These are phyloP conservation scores for Termitomyces heimii DNA, from an alignment of 768 basidiomycete species.

Conservation along the genomic window DNA sequence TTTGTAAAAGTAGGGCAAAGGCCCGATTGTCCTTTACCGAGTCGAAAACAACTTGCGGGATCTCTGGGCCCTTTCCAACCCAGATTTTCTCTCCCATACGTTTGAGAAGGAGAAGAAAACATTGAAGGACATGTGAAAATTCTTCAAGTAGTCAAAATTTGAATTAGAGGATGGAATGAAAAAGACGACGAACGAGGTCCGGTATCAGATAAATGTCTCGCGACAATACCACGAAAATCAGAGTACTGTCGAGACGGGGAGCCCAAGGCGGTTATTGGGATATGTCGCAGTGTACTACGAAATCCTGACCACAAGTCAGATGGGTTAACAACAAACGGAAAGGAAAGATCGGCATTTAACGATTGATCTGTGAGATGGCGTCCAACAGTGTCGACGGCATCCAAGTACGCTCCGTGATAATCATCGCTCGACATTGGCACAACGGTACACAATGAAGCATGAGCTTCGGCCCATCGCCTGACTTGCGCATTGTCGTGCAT, in stretches of 20 bases:
- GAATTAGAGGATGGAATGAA: conserved; percentile 5
- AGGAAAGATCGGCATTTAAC: conserved; percentile 7
- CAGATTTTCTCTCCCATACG: conserved; percentile 56
- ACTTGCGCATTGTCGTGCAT: conserved; percentile 43
- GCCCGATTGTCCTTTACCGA: conserved; percentile 74
- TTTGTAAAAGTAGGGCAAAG: conserved; percentile 41
- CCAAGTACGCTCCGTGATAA: conserved; percentile 42
- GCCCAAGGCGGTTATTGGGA: conserved; percentile 40
- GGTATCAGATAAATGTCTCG: conserved; percentile 53
- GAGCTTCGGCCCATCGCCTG: conserved; percentile 55
- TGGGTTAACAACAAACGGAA: conserved; percentile 30
- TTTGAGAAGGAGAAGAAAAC: conserved; percentile 54
- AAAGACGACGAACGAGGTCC: conserved; percentile 48
- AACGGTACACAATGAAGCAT: conserved; percentile 30
- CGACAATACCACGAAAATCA: conserved; percentile 48
- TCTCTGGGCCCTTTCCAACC: conserved; percentile 64
- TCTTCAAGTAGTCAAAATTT: conserved; percentile 32
- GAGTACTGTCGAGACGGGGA: conserved; percentile 26
- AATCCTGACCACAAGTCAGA: conserved; percentile 50
- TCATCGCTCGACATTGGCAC: conserved; percentile 40
- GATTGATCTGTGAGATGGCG: conserved; percentile 7
- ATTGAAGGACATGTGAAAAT: conserved; percentile 52
- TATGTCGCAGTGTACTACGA: conserved; percentile 37
- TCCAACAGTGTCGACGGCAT: conserved; percentile 37
- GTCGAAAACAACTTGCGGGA: conserved; percentile 75